Evolutionary conservation across 139 green algal species (phyloP), one percentile per base, ranked within the genome.

Genomic region (Micromonas pusilla): DNA sequence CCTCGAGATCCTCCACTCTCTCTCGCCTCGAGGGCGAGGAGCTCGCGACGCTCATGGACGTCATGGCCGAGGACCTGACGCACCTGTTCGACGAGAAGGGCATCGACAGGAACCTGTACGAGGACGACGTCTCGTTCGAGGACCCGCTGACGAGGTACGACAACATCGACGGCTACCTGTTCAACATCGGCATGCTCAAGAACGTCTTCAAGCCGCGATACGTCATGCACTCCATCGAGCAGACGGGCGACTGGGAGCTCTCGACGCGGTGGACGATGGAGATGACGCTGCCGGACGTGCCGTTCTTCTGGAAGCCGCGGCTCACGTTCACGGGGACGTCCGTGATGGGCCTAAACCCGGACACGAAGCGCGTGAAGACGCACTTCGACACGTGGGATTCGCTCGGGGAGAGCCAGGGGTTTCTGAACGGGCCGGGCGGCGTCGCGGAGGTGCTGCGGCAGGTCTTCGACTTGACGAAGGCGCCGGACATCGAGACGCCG

Each of bases 41-140:
- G 66, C 66, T 52, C 66, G 1, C 1, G 16, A 26, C 31, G 31
- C 23, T 57, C 30, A 73, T 53, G 37, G 1, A 1, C 31, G 32
- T 16, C 1, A 62, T 81, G 66, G 37, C 45, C n/a, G 70, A 85
- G 26, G 90, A 92, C 66, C 67, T 94, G 39, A 72, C 52, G 21
- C 87, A 94, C 71, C 78, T 94, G 9, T 94, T 94, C 80, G 87
- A 94, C 62, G 90, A 91, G 57, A 74, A 86, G 79, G 90, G 88
- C 33, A 91, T 91, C 37, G 86, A 91, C 34, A 28, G 72, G n/a
- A 81, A 74, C 32, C 79, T 83, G 37, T 89, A 88, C 64, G 78
- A 82, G 2, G 5, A 45, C 23, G 54, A 81, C 2, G 81, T 87
- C 6, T 38, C 79, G 37, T 86, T 84, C 32, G n/a, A 68, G 74